Evolutionary conservation across 1,284 basidiomycete species (phyloP), one percentile per base, ranked within the genome.

Genomic region (Rhodotorula sp.): DNA sequence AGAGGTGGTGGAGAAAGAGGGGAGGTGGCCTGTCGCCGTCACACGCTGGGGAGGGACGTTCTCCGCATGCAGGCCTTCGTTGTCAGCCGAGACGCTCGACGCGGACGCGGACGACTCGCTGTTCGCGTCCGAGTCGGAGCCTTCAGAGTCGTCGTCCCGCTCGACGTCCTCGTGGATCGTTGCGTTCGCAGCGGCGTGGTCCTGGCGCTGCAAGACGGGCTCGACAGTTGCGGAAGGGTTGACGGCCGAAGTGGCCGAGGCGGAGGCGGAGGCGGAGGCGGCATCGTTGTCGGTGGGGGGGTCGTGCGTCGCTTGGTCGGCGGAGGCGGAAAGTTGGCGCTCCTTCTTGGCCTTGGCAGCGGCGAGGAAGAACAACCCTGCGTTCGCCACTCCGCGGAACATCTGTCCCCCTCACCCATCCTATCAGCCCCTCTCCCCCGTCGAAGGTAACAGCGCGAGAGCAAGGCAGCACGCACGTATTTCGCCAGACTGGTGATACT

Each of bases 401-500:
- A 73, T 74, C 71, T 65, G 55, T 26, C 1, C 11, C 46, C 7
- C 18, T 2, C 18, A 31, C 24, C 53, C 22, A 22, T 7, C 31
- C 28, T 31, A 1, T 8, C 20, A 10, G 4, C 26, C 4, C 2
- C 20, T 15, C 22, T 54, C 53, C 20, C 26, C 16, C 28, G n/a
- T 5, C 30, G 30, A 22, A 31, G 15, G 24, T 16, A 24, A 30
- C 24, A 18, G 28, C 34, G 34, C 34, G 1, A 47, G 24, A n/a
- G 51, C 78, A 59, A 76, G 5, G 72, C 76, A 40, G 77, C 1
- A 71, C 79, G 9, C 79, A 77, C 80, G 67, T 79, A 81, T 58
- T 78, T 77, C 10, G 80, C 80, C 52, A 81, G 77, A 28, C 77
- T 77, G 1, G 81, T 80, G 62, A 81, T 80, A 1, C 80, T 77